Conservation (phyloP, 371 early-diverging fungal genomes). For the Lichtheimia hyalospora region DNA sequence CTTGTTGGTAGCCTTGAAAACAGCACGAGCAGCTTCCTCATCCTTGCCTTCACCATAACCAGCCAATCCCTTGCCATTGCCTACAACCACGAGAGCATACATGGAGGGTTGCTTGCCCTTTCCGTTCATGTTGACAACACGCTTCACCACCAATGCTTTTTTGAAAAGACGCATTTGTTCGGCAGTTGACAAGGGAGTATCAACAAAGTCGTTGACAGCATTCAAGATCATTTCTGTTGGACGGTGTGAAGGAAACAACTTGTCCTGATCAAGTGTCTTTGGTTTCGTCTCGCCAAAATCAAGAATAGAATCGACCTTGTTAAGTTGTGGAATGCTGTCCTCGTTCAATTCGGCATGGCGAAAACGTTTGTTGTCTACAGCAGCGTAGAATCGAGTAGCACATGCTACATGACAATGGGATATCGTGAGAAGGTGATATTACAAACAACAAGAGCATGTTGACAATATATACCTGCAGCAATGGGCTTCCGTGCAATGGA, state of each 20-base stretch:
- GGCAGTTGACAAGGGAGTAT: conserved; percentile 28
- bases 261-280: conserved; percentile 34
- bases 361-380: conserved; percentile 20
- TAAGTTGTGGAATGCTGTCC: conserved; percentile 35
- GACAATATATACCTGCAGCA: background rate
- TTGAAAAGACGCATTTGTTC: conserved; percentile 60
- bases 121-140: conserved; percentile 83
- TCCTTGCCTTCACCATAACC: conserved; percentile 95
- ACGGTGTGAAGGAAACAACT: conserved; percentile 36
- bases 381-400: conserved; percentile 39
- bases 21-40: conserved; percentile 77
- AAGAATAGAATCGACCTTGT: conserved; percentile 44
- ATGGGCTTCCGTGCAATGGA: background rate
- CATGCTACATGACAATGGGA: background rate
- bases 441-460: background rate
- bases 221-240: conserved; percentile 42
- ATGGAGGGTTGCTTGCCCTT: conserved; percentile 84
- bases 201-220: conserved; percentile 40
- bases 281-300: conserved; percentile 28
- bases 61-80: conserved; percentile 92
- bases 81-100: conserved; percentile 94
- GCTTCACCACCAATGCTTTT: conserved; percentile 74
- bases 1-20: conserved; percentile 84
- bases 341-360: conserved; percentile 27
- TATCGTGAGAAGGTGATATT: background rate